phyloP scores from a whole-genome alignment of 306 rosid genomes.

The Hylodesmum podocarpum region DNA sequence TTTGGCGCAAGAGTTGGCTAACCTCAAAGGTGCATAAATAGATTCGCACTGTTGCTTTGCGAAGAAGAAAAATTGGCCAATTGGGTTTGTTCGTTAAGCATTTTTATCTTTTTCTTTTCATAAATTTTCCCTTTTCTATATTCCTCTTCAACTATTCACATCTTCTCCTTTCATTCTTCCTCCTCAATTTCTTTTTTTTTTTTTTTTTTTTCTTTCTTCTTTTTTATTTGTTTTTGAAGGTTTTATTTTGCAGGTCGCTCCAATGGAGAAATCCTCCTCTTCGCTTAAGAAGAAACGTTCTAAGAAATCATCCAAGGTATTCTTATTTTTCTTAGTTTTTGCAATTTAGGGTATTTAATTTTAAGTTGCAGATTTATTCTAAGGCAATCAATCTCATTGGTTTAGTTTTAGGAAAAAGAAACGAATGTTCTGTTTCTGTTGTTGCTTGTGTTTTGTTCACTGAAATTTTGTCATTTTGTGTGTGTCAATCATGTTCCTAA shows the following conservation, averaged over 20 bases:
- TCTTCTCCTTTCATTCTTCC: background rate
- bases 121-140: background rate
- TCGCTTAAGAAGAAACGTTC: slow-evolving; percentile 64
- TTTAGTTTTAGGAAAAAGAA: background rate
- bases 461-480: background rate
- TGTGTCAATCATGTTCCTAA: background rate
- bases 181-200: background rate
- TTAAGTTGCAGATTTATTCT: background rate
- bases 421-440: slow-evolving; percentile 4
- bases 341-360: slow-evolving; percentile 20
- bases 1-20: background rate
- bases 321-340: background rate
- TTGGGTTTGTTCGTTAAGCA: background rate
- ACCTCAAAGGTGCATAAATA: background rate
- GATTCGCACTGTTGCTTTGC: background rate
- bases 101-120: background rate
- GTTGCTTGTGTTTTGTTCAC: background rate
- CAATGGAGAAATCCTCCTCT: slow-evolving; percentile 80
- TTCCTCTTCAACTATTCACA: background rate
- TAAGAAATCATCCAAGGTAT: slow-evolving; percentile 68
- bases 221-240: slow-evolving; percentile 13
- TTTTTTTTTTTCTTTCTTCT: background rate
- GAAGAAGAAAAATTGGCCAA: background rate
- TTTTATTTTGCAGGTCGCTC: slow-evolving; percentile 53
- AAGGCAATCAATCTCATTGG: background rate